Base-by-base conservation (phyloP, 2,329 filamentous ascomycete species). In the Davidsoniella virescens region DNA sequence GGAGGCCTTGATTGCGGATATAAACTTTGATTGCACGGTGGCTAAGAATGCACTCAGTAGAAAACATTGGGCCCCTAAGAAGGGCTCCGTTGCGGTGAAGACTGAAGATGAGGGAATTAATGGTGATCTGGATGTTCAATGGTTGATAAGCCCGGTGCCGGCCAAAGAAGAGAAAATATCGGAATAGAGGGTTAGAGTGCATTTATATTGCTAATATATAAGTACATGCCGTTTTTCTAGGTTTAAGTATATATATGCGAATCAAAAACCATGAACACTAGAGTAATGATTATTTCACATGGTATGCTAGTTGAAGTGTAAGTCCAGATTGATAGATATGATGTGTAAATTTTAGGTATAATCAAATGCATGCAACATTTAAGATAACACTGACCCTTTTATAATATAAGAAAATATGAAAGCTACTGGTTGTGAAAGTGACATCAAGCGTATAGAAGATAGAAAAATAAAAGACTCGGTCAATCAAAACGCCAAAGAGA, bases 1-100 rank as follows among this genome's bases (percentile, higher is more conserved):
- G 57, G 88, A 95, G 55, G 83, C 81, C 33, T 70, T 96, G 61
- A 78, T 96, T 42, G 76, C 82, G 58, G 92, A 98, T 67, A 98
- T 98, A 61, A 76, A 76, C 61, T 75, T 82, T 57, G 92, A 96
- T 69, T 94, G 92, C 60, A 76, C 84, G 58, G 88, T 96, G 50
- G 83, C 87, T 41, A 71, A 73, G 57, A 68, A 71, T 59, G 92
- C 86, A 66, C 66, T 98, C 60, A 72, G 66, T 48, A 70, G 92
- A 55, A 66, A 72, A 29, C 71, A 64, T 20, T 98, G 72, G 76
- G 65, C 62, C 46, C 69, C 71, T 10, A 57, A 59, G 45, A 61
- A 64, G 61, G 63, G 61, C n/a, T 58, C 59, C 14, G 61, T 64
- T 38, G 60, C 59, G 4, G 57, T 56, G 2, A 57, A 58, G 16